A percentile compares a stretch with the other conserved stretches of the same genome.
Evolutionary conservation across 1,139 yeast genomes (phyloP).

Genomic region (Saccharomycopsis phalli): DNA sequence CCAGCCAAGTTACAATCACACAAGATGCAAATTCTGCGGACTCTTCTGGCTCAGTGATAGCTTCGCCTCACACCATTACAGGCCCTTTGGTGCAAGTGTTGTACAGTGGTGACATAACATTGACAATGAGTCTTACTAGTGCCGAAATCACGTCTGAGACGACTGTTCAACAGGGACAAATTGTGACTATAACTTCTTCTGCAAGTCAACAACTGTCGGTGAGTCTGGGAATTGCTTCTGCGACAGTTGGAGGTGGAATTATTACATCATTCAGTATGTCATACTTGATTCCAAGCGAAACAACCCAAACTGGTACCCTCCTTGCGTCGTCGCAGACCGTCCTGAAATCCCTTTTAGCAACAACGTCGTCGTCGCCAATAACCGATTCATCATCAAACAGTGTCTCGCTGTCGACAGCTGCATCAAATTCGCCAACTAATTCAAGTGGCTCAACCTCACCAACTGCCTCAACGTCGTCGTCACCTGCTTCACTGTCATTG

Average conservation of each 20-base stretch:
- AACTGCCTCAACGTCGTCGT: too few species aligned
- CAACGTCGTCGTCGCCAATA: too few species aligned
- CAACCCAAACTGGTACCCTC: slow-evolving; percentile 20
- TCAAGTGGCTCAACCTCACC: too few species aligned
- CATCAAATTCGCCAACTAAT: too few species aligned
- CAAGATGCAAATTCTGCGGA: too few species aligned
- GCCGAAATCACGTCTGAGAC: slow-evolving; percentile 23
- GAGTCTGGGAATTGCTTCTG: slow-evolving; percentile 19
- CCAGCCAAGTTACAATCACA: too few species aligned
- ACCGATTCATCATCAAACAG: not conserved
- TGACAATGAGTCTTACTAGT: slow-evolving; percentile 44
- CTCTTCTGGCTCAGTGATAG: too few species aligned
- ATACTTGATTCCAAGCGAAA: slow-evolving; percentile 12
- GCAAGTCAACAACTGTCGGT: slow-evolving; percentile 20
- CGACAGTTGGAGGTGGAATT: slow-evolving; percentile 19
- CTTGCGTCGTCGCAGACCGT: too few species aligned
- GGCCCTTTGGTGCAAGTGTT: slow-evolving; percentile 65
- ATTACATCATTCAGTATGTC: slow-evolving; percentile 16
- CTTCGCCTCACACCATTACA: slow-evolving; percentile 49
- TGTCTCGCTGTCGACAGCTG: not conserved
- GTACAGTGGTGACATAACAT: slow-evolving; percentile 53
- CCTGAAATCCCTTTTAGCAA: too few species aligned
- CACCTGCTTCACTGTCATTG: too few species aligned
- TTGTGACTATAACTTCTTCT: slow-evolving; percentile 23
- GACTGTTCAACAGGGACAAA: slow-evolving; percentile 26